These are phyloP conservation scores for Sphagnum contortum DNA, from an alignment of 225 moss, liverwort and hornwort species.

Conservation along the genomic window DNA sequence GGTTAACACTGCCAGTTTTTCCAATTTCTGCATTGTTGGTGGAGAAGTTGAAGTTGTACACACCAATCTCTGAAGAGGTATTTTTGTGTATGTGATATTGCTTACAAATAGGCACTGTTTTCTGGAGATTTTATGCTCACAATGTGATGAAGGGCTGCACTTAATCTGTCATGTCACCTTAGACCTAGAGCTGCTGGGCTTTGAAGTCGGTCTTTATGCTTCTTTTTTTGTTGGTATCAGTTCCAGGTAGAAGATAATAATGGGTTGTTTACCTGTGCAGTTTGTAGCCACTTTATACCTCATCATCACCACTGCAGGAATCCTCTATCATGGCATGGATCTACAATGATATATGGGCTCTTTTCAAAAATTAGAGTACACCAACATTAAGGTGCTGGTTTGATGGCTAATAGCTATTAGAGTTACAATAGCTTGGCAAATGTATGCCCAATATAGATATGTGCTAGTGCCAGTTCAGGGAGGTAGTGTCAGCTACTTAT, in stretches of 20 bases:
- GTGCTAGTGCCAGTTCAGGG: no score
- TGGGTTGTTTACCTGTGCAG: constrained; percentile 16
- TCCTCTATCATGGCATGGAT: constrained; percentile 37
- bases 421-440: not conserved
- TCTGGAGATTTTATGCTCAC: no score
- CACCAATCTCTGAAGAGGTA: constrained; percentile 49
- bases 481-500: not conserved
- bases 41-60: constrained; percentile 53
- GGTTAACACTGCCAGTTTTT: constrained; percentile 67
- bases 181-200: no score
- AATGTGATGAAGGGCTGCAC: no score
- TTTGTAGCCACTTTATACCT: constrained; percentile 49
- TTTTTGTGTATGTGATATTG: constrained; percentile 2
- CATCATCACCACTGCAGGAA: constrained; percentile 47
- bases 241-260: not conserved
- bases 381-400: not conserved
- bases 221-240: not conserved
- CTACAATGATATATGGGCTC: no score
- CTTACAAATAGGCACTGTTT: no score
- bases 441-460: not conserved
- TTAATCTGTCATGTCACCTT: no score
- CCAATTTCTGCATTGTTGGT: constrained; percentile 61
- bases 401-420: not conserved
- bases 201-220: not conserved
- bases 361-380: not conserved